Percentiles rank a stretch among this genome's conserved stretches.
Evolutionary conservation across 1,139 yeast species (phyloP).

Genomic region (Yamadazyma conglobata): DNA sequence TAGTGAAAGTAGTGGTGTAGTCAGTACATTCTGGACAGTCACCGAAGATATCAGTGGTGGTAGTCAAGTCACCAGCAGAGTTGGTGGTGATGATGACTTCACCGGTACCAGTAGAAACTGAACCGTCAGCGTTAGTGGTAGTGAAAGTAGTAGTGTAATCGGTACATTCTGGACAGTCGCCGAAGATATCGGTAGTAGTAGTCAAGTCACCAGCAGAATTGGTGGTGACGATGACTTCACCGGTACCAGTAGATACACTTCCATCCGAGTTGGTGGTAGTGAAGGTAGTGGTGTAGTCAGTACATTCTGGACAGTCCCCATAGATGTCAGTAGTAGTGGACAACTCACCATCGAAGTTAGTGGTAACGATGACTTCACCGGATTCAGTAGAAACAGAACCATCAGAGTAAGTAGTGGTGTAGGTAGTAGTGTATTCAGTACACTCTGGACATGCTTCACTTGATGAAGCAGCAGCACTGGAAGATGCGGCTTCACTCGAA

Average conservation of each 20-base stretch:
- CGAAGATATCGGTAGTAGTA: constrained; percentile 9
- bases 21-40: constrained; percentile 12
- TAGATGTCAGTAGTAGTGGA: constrained; percentile 10
- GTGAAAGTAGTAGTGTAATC: constrained; percentile 10
- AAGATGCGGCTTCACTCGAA: constrained; percentile 1
- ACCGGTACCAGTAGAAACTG: constrained; percentile 4
- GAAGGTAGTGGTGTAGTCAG: constrained; percentile 18
- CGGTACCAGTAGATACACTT: constrained; percentile 11
- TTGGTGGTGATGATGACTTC: constrained; percentile 10
- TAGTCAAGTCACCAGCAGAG: constrained; percentile 9
- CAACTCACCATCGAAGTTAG: constrained; percentile 8
- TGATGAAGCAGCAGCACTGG: constrained; percentile 2
- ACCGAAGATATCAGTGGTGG: constrained; percentile 11
- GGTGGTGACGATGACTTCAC: constrained; percentile 12
- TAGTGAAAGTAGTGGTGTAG: constrained; percentile 4
- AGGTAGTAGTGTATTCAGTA: constrained; percentile 13
- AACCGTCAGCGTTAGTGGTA: constrained; percentile 7
- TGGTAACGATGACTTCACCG: constrained; percentile 13
- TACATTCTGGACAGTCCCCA: constrained; percentile 11
- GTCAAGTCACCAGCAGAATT: constrained; percentile 9
- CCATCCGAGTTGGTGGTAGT: constrained; percentile 18
- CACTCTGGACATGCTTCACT: constrained; percentile 10
- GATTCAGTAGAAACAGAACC: constrained; percentile 13
- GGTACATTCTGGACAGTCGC: constrained; percentile 12
- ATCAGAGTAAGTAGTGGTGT: constrained; percentile 11